A percentile compares a stretch with the other conserved stretches of the same genome.
phyloP scores from a whole-genome alignment of 2,329 filamentous ascomycete species.

The Atkinsonella texensis region DNA sequence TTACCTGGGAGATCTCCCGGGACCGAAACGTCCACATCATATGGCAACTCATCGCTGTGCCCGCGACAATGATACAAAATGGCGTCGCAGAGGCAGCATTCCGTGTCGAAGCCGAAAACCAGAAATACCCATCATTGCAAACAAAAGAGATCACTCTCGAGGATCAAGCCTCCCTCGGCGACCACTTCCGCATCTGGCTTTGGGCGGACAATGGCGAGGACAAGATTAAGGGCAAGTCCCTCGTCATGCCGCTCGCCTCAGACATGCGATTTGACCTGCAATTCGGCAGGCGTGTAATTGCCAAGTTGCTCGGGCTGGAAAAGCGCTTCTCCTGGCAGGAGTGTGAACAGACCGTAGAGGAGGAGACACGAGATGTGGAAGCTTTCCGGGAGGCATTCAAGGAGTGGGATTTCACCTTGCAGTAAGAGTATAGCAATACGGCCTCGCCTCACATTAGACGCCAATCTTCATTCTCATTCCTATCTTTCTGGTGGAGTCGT shows the following conservation, averaged over 20 bases:
- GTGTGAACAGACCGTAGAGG: slow-evolving; percentile 61
- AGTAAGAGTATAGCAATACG: slow-evolving; percentile 6
- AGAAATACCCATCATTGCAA: slow-evolving; percentile 39
- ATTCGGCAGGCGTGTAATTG: slow-evolving; percentile 77
- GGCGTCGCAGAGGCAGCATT: slow-evolving; percentile 82
- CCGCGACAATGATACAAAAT: slow-evolving; percentile 51
- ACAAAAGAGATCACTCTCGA: slow-evolving; percentile 37
- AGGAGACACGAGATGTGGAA: slow-evolving; percentile 68
- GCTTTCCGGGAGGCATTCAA: slow-evolving; percentile 74
- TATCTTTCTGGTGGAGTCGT: neutral
- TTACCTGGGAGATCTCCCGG: slow-evolving; percentile 89
- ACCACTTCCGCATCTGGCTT: slow-evolving; percentile 77
- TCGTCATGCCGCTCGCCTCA: slow-evolving; percentile 62
- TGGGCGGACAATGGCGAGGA: slow-evolving; percentile 50
- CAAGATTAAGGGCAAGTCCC: slow-evolving; percentile 45
- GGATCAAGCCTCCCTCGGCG: slow-evolving; percentile 34
- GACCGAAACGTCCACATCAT: slow-evolving; percentile 73
- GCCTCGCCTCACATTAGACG: too few species aligned
- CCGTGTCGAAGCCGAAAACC: slow-evolving; percentile 74
- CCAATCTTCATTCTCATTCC: too few species aligned
- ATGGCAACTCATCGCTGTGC: slow-evolving; percentile 83
- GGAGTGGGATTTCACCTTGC: slow-evolving; percentile 68
- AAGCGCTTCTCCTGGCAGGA: slow-evolving; percentile 74
- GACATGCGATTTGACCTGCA: slow-evolving; percentile 78
- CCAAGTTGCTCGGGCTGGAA: slow-evolving; percentile 75